Percentiles rank a stretch among this genome's conserved stretches.
These are phyloP conservation scores for Coemansia sp. DNA, from an alignment of 192 early-diverging fungal genomes.

Conservation along the genomic window DNA sequence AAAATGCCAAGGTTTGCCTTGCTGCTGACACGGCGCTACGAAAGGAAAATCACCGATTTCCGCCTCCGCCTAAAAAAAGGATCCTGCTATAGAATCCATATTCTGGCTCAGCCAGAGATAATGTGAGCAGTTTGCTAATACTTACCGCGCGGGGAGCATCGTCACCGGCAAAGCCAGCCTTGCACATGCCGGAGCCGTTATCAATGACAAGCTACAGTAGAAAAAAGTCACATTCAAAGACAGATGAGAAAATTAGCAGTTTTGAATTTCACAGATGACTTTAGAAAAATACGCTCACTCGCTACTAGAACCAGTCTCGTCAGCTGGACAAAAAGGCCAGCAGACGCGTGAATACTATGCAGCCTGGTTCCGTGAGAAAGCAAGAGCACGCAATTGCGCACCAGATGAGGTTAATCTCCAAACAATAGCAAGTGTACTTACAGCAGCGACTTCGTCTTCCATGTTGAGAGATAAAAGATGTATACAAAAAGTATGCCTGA, in stretches of 20 bases:
- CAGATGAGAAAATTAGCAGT: slow-evolving; percentile 28
- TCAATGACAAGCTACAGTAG: slow-evolving; percentile 75
- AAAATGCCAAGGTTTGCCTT: background rate
- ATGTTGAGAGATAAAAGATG: slow-evolving; percentile 50
- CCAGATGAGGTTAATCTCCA: slow-evolving; percentile 14
- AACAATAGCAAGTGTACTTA: slow-evolving; percentile 51
- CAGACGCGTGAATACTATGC: background rate
- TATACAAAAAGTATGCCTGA: slow-evolving; percentile 19
- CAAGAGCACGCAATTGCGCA: background rate
- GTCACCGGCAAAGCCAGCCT: slow-evolving; percentile 91
- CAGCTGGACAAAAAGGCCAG: background rate
- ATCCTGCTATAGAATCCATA: background rate
- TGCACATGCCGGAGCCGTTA: slow-evolving; percentile 95
- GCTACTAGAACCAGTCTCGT: background rate
- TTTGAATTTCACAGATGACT: slow-evolving; percentile 16
- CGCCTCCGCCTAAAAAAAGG: background rate
- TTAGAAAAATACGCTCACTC: background rate
- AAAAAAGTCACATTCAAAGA: slow-evolving; percentile 6
- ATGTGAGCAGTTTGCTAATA: slow-evolving; percentile 6
- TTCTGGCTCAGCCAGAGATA: background rate
- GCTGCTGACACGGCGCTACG: background rate
- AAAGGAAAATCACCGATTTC: background rate
- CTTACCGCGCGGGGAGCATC: slow-evolving; percentile 84
- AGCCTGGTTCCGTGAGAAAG: background rate
- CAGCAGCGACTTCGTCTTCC: slow-evolving; percentile 85